Evolutionary conservation across 805 yeast genomes (phyloP), one percentile per base, ranked within the genome.

Genomic region (Debaryomyces prosopidis): DNA sequence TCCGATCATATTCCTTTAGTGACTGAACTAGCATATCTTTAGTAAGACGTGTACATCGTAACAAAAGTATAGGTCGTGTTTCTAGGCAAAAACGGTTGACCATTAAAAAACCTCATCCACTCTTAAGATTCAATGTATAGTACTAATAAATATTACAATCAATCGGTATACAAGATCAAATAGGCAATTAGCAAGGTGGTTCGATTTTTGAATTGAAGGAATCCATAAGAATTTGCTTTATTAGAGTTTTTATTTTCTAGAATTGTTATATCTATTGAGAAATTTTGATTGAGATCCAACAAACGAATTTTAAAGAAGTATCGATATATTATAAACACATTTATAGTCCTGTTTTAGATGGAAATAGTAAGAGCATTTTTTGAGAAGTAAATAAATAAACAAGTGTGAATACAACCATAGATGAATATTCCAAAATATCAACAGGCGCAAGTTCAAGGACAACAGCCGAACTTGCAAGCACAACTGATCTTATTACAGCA

Each of bases 1-100:
- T 88, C 96, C 39, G 98, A 92, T 66, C 98, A 92, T 68, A 80
- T 92, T 56, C 91, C 97, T n/a, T 71, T 92, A 49, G 78, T 89
- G 44, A 76, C 91, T 14, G 82, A 84, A 62, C 84, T 92, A 17
- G 19, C 14, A 23, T 36, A 36, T 15, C 16, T n/a, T 18, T 36
- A 36, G 39, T 36, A 30, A 30, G 33, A 30, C 16, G 33, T 30
- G 33, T 23, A 23, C 26, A 23, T 23, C 26, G 26, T 23, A 23
- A 23, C 26, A 23, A 30, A 30, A 30, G 11, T 30, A 14, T 30
- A n/a, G 12, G 33, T 30, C 33, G 33, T 30, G 33, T 30, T 9
- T n/a, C 9, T n/a, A 30, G 11, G 8, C 33, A 30, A n/a, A 30
- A 30, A 30, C 33, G 8, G 33, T 30, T 30, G 33, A 30, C 33